Base-by-base conservation (phyloP, 148 eudicot genomes). In the Chenopodium berlandieri region DNA sequence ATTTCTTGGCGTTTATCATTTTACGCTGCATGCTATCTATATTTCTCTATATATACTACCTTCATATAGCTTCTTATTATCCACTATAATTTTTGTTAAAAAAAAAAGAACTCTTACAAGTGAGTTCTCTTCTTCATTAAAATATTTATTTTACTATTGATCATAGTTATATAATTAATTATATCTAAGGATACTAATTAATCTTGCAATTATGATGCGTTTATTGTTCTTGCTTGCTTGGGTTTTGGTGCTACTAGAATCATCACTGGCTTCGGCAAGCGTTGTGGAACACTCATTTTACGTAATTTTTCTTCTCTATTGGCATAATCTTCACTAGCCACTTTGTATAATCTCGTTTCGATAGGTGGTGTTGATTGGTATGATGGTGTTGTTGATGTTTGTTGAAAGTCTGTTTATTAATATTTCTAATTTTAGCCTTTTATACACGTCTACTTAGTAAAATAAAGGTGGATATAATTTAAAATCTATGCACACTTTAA, bases 221-320 rank as follows among this genome's bases (percentile, higher is more conserved):
- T 10, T 30, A 12, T 27, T 23, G 4, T 4, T 80, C 23, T 19
- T 73, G 9, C 2, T 80, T 48, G 78, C 44, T 73, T 46, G 47
- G 22, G 12, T 56, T 47, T 73, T 80, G 22, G 5, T 63, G 48
- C 47, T 73, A 4, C 72, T 73, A 1, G 78, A 37, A 44, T 73
- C 64, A 23, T 73, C 50, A 27, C 17, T 64, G 63, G 60, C 78
- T 64, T 80, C 83, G 11, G 77, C 83, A 2, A 54, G 47, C 14
- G 32, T 80, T 19, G 83, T 80, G 12, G 83, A 80, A 76, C 83
- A 73, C 71, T 73, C 83, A 27, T 80, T 80, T 44, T 27, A 16
- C 25, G 78, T 80, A 80, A 73, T 70, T 7, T 69, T 75, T 65
- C 27, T 13, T 37, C 44, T 37, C 44, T 37, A 37, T 37, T 37